A percentile compares a stretch with the other conserved stretches of the same genome.
Conservation (phyloP, 2,329 filamentous ascomycete species). For the Botrytis fragariae region DNA sequence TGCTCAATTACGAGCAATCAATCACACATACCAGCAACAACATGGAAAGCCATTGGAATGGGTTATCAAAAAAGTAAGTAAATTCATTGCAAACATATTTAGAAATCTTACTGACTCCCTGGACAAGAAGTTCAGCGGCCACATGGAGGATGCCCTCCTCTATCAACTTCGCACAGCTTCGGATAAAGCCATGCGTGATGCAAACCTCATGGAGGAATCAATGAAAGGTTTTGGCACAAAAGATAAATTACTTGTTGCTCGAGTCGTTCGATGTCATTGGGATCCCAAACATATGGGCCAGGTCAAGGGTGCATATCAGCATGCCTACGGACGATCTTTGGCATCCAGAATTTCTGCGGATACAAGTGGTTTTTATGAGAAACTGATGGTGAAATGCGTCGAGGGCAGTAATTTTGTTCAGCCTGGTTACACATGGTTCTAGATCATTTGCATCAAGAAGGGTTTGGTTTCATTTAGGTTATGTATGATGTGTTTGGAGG, state of each 20-base stretch:
- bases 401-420: conserved; percentile 14
- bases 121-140: conserved; percentile 74
- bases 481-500: neutral
- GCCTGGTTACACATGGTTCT: conserved; percentile 13
- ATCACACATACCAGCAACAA: conserved; percentile 68
- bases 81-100: neutral
- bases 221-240: conserved; percentile 90
- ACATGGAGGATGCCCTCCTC: conserved; percentile 84
- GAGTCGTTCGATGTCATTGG: conserved; percentile 85
- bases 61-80: conserved; percentile 65
- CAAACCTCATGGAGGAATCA: conserved; percentile 73
- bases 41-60: conserved; percentile 69
- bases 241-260: conserved; percentile 72
- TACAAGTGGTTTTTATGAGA: conserved; percentile 81
- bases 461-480: neutral
- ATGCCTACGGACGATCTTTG: conserved; percentile 66
- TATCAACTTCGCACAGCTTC: conserved; percentile 73
- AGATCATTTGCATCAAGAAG: neutral
- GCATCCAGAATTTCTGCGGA: conserved; percentile 72
- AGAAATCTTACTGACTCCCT: conserved; percentile 22
- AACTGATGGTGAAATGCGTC: conserved; percentile 59
- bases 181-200: conserved; percentile 83
- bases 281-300: conserved; percentile 70
- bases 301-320: conserved; percentile 74
- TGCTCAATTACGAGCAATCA: conserved; percentile 79